phyloP scores from a whole-genome alignment of 768 basidiomycete species.

The Pulveroboletus sp. region DNA sequence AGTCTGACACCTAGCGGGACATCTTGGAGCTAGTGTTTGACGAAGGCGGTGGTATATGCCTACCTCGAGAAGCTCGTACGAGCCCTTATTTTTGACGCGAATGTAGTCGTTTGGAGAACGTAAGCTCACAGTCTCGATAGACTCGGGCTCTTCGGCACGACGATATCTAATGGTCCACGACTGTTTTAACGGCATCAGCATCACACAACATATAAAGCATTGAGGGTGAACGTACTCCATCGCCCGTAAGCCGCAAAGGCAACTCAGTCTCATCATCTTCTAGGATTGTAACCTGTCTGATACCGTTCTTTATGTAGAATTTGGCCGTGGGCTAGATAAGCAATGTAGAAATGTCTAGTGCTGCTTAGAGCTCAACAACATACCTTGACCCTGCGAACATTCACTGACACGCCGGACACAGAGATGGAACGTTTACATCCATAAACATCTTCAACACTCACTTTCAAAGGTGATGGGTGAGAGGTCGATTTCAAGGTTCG shows the following conservation, averaged over 20 bases:
- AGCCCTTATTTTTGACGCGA: conserved; percentile 66
- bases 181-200: conserved; percentile 36
- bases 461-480: conserved; percentile 32
- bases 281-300: conserved; percentile 58
- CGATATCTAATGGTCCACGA: conserved; percentile 86
- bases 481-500: neutral
- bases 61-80: conserved; percentile 71
- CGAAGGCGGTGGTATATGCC: conserved; percentile 13
- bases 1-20: conserved; percentile 61
- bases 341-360: neutral
- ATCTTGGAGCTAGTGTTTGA: neutral
- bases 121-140: conserved; percentile 38
- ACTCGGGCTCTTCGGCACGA: conserved; percentile 40
- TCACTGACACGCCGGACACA: conserved; percentile 75
- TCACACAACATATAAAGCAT: neutral
- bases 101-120: conserved; percentile 68
- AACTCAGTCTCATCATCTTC: conserved; percentile 70
- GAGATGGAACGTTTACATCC: conserved; percentile 76
- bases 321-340: conserved; percentile 69
- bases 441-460: conserved; percentile 83
- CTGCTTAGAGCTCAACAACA: conserved; percentile 12
- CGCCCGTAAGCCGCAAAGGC: conserved; percentile 85
- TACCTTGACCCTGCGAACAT: conserved; percentile 78
- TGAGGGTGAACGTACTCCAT: conserved; percentile 57
- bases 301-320: conserved; percentile 68